Base-by-base conservation (phyloP, 2,329 filamentous ascomycete species). In the Gnomoniopsis smithogilvyi region DNA sequence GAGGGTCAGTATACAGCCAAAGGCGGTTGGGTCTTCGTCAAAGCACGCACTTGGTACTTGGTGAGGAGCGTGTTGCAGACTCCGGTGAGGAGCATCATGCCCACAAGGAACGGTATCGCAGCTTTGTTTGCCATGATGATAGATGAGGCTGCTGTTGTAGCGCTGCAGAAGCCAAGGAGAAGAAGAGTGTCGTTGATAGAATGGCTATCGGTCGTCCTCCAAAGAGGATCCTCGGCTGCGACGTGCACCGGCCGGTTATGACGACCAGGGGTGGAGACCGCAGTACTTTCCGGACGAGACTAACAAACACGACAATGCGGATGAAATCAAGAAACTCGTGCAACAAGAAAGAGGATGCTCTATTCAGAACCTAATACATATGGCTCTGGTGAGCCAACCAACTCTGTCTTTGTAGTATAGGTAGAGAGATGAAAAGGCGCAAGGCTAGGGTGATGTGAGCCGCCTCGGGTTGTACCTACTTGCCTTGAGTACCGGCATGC, bases 61-160 rank as follows among this genome's bases (percentile, higher is more conserved):
- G 94, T 97, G 69, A 99, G 81, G 62, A 99, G 85, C 1, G 95
- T 99, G 74, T 99, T 99, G 81, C 92, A 96, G 63, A 96, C 92
- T 63, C 94, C 94, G 24, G 94, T 97, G 71, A 96, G 77, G 70
- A 98, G 81, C 94, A 98, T 98, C 91, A 97, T 96, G 67, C 82
- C 89, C 74, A 98, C 92, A 64, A 98, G 81, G 70, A 97, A 83
- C 41, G 92, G 92, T 61, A 98, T 84, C 57, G 92, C 72, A 41
- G 84, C 84, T 72, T 84, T 85, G 65, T 83, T 80, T 66, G 89
- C 83, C 90, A 96, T 96, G 54, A 64, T 71, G 48, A 48, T 24
- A 11, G 14, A 14, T 50, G 19, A 22, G 38, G 43, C 46, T 51
- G 45, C 26, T 52, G 36, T 53, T 54, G 50, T 7, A 21, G 46